Percentiles rank a stretch among this genome's conserved stretches.
Conservation (phyloP, 1,284 basidiomycete species). For the Mycena citricolor region DNA sequence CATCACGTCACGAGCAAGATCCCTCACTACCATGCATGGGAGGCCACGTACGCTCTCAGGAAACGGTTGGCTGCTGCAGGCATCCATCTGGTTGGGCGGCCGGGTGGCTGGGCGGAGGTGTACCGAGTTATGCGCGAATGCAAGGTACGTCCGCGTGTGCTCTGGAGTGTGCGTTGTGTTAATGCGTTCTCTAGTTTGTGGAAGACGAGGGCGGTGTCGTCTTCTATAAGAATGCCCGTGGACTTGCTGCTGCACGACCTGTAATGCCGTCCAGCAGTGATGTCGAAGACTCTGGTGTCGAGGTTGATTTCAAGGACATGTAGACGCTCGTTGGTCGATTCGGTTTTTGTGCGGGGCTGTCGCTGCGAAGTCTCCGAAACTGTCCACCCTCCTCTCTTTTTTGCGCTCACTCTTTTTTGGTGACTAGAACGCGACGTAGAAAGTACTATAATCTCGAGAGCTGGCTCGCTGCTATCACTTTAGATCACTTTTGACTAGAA, state of each 20-base stretch:
- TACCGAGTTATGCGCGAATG: constrained; percentile 56
- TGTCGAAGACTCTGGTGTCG: constrained; percentile 72
- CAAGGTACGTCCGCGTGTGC: constrained; percentile 36
- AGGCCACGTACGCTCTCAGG: constrained; percentile 79
- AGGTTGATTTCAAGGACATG: no score
- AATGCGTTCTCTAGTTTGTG: constrained; percentile 49
- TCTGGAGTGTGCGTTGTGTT: constrained; percentile 9
- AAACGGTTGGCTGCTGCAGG: constrained; percentile 58
- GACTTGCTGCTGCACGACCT: constrained; percentile 57
- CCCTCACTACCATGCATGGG: constrained; percentile 81
- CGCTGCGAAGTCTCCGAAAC: no score
- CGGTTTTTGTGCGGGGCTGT: no score
- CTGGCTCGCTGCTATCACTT: no score
- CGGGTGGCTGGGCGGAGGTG: constrained; percentile 58
- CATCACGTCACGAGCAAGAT: constrained; percentile 82
- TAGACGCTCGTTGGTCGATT: no score
- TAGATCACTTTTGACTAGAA: no score
- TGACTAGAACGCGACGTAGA: no score
- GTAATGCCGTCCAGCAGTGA: constrained; percentile 41
- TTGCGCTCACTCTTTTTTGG: no score
- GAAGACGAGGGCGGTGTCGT: constrained; percentile 77
- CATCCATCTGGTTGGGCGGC: constrained; percentile 47
- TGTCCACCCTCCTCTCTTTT: no score
- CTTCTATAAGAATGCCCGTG: constrained; percentile 75
- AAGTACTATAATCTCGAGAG: no score